Conservation (phyloP, 2,329 filamentous ascomycete species). For the Madurella fahalii region DNA sequence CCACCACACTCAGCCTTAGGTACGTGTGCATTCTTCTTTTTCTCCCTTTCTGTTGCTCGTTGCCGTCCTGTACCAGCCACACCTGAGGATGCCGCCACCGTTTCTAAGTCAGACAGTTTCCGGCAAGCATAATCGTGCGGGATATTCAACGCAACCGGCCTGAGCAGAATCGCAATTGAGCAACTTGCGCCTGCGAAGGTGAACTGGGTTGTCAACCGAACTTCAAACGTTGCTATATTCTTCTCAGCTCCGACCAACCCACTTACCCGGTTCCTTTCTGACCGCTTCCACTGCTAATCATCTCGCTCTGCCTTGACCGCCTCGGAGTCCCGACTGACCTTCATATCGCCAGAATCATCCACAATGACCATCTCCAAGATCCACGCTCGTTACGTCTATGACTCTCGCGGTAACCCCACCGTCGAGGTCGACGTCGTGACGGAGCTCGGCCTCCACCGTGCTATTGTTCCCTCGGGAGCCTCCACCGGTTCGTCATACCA, state of each 20-base stretch:
- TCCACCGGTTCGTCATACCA: conserved; percentile 69
- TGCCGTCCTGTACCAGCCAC: neutral
- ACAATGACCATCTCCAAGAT: conserved; percentile 90
- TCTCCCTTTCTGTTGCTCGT: neutral
- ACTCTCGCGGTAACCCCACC: conserved; percentile 97
- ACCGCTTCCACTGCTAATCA: neutral
- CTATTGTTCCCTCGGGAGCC: conserved; percentile 94
- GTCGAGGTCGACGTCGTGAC: conserved; percentile 98
- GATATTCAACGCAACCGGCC: conserved; percentile 13
- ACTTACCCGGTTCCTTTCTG: neutral
- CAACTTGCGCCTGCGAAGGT: conserved; percentile 17
- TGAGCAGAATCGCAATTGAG: conserved; percentile 16
- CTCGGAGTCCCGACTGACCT: neutral
- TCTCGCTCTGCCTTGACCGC: neutral
- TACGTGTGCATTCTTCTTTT: conserved; percentile 11
- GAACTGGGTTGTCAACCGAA: neutral
- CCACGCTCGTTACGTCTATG: conserved; percentile 93
- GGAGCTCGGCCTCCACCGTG: conserved; percentile 92
- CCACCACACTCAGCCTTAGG: conserved; percentile 13
- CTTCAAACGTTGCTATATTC: neutral
- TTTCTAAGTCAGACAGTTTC: neutral
- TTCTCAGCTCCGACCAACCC: neutral
- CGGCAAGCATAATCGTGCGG: conserved; percentile 15
- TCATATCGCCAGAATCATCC: conserved; percentile 24
- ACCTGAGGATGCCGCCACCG: conserved; percentile 3